Evolutionary conservation across 1,284 basidiomycete species (phyloP), one percentile per base, ranked within the genome.

Genomic region (Malassezia caprae): DNA sequence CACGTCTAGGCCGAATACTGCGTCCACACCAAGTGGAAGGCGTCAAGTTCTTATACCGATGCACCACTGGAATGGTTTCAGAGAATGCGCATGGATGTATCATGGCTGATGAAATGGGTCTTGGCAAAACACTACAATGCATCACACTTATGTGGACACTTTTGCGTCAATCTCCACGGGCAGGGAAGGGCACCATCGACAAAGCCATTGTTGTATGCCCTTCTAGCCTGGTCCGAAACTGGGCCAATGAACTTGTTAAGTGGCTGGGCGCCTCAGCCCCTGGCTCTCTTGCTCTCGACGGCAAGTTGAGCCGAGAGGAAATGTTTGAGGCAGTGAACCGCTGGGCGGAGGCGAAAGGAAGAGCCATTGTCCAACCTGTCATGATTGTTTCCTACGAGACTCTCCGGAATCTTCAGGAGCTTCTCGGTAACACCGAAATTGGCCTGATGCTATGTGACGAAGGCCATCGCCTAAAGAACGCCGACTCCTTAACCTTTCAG

Each of bases 311-410:
- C 53, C 68, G 72, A 50, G 72, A 74, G 34, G 63, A 72, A 39
- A 70, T 71, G 68, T 61, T 73, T 43, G 61, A 62, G 24, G 60
- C 64, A 1, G 67, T 69, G 8, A 67, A 65, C 31, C 62, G 72
- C 27, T 74, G 72, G 72, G 69, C 64, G 39, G 62, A 65, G 8
- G 60, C 62, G 12, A 65, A 52, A 15, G 72, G 71, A 6, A 59
- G 68, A 15, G 60, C 63, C 10, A 62, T 73, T 35, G 62, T 65
- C 12, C 69, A 72, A 45, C 70, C 70, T 11, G 93, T 98, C 42
- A 90, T 98, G 88, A 96, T 99, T 64, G 93, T 96, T 1, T 98
- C 94, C 0, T 99, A 99, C 67, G 93, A 99, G 75, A 96, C 90
- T 0, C 79, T 99, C 46, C 87, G 72, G 19, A 74, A 72, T 37